Conservation (phyloP, 2,329 filamentous ascomycete genomes). For the Trichophyton rubrum region DNA sequence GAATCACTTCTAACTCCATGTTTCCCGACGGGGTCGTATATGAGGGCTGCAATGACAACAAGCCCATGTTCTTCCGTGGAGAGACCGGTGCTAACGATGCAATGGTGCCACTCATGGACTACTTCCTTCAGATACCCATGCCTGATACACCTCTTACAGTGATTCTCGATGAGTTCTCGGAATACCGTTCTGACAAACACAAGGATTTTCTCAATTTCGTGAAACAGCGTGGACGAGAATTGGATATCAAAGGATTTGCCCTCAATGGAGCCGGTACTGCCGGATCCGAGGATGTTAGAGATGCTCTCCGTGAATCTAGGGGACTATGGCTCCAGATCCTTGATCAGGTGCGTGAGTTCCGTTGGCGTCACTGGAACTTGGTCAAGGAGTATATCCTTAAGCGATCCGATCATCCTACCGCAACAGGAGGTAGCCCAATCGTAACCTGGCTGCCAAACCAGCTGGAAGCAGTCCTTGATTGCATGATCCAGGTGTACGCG, state of each 20-base stretch:
- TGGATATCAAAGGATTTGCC: neutral
- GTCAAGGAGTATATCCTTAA: slow-evolving; percentile 1
- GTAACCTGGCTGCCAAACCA: slow-evolving; percentile 36
- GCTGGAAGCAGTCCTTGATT: slow-evolving; percentile 36
- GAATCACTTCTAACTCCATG: neutral
- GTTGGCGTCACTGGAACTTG: neutral
- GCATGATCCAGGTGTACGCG: slow-evolving; percentile 13
- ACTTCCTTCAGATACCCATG: slow-evolving; percentile 1
- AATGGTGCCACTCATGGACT: neutral
- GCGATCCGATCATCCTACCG: neutral
- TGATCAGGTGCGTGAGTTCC: neutral
- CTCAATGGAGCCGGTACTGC: neutral
- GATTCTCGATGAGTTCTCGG: neutral
- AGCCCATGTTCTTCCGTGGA: slow-evolving; percentile 1
- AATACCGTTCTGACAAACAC: slow-evolving; percentile 1
- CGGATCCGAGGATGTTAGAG: neutral
- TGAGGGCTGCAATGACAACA: neutral
- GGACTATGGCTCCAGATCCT: neutral
- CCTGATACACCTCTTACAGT: neutral
- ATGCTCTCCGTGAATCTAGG: neutral
- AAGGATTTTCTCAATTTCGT: neutral
- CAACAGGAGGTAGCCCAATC: neutral
- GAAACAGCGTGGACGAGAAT: neutral
- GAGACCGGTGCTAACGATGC: neutral
- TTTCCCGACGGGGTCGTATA: neutral